phyloP scores from a whole-genome alignment of 2,329 filamentous ascomycete genomes.

The Penicillium frequentans region DNA sequence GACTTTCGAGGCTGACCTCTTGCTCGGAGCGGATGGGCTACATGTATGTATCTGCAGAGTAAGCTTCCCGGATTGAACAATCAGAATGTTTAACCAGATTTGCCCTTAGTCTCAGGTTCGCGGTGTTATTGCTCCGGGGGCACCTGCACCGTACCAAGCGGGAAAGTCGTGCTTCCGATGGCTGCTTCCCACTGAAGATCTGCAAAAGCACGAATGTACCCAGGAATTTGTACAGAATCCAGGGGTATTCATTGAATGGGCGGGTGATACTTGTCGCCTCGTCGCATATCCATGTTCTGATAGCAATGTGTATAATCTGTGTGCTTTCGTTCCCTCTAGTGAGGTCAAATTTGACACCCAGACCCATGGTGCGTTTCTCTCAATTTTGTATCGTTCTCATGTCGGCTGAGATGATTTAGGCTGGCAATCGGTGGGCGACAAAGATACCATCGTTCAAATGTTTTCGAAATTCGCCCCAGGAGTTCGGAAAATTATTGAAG shows the following conservation, averaged over 20 bases:
- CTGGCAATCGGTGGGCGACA: constrained; percentile 22
- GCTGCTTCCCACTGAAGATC: constrained; percentile 18
- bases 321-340: constrained; percentile 47
- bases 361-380: constrained; percentile 25
- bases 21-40: constrained; percentile 29
- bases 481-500: constrained; percentile 20
- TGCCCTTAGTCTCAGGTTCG: constrained; percentile 23
- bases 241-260: constrained; percentile 46
- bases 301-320: constrained; percentile 48
- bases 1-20: constrained; percentile 19
- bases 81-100: not conserved
- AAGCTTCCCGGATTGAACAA: not conserved
- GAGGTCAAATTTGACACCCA: constrained; percentile 22
- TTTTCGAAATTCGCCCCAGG: constrained; percentile 21
- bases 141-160: constrained; percentile 16
- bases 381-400: not conserved
- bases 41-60: constrained; percentile 12
- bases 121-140: constrained; percentile 13
- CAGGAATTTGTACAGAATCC: constrained; percentile 11
- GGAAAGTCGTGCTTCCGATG: constrained; percentile 30
- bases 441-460: constrained; percentile 7
- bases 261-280: constrained; percentile 42
- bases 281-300: constrained; percentile 49
- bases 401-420: constrained; percentile 4
- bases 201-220: constrained; percentile 12